A percentile compares a stretch with the other conserved stretches of the same genome.
These are phyloP conservation scores for Phaeomoniella chlamydospora DNA, from an alignment of 2,329 filamentous ascomycete species.

Conservation along the genomic window DNA sequence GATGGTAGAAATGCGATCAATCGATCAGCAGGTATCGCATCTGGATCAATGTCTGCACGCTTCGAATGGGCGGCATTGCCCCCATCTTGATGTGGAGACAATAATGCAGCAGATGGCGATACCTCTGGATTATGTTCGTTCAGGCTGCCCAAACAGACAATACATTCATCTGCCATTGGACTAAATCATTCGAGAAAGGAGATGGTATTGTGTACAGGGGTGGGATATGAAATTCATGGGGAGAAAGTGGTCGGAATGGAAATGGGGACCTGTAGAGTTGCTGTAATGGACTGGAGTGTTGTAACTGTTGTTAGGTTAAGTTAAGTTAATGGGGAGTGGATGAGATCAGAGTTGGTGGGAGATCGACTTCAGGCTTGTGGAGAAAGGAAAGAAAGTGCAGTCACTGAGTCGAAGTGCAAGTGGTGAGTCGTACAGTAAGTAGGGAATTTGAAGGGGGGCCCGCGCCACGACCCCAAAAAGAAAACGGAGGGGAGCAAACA, in stretches of 20 bases:
- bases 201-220: neutral
- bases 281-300: no score
- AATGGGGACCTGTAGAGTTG: no score
- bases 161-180: constrained; percentile 50
- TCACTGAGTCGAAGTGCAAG: constrained; percentile 5
- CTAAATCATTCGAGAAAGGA: constrained; percentile 11
- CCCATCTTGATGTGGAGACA: constrained; percentile 4
- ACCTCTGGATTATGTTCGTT: constrained; percentile 12
- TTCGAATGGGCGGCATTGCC: constrained; percentile 6
- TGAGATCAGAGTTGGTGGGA: constrained; percentile 15
- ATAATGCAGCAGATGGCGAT: constrained; percentile 1
- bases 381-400: constrained; percentile 8
- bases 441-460: no score
- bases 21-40: constrained; percentile 12
- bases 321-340: constrained; percentile 14
- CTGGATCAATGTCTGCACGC: constrained; percentile 24
- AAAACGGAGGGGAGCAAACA: constrained; percentile 3
- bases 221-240: neutral
- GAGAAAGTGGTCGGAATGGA: neutral
- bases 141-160: constrained; percentile 48
- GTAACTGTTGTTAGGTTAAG: no score
- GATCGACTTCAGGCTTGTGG: constrained; percentile 11
- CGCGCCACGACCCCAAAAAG: no score
- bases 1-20: constrained; percentile 50
- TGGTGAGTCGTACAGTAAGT: constrained; percentile 6